Evolutionary conservation across 805 yeast genomes (phyloP).

Genomic region (Wickerhamiella australiensis): DNA sequence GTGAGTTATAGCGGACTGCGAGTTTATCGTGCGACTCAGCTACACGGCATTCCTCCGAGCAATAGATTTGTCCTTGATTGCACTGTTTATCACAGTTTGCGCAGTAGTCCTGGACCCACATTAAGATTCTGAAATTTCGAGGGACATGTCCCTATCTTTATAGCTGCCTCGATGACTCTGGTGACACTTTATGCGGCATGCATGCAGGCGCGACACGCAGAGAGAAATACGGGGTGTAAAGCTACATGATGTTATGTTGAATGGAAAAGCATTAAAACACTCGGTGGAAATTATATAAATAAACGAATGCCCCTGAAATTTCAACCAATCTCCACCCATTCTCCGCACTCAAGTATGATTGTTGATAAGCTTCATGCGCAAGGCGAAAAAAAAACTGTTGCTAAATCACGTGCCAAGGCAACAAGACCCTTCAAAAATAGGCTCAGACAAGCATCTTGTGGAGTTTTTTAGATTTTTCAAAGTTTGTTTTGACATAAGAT

Average conservation of each 20-base stretch:
- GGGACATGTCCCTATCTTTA: conserved; percentile 2
- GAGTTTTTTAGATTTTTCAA: neutral
- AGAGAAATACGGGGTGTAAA: neutral
- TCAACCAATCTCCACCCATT: too few species aligned
- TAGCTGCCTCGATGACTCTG: conserved; percentile 2
- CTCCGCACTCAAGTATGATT: neutral
- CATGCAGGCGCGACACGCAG: conserved; percentile 7
- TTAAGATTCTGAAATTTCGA: conserved; percentile 6
- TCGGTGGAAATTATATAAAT: neutral
- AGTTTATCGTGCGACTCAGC: conserved; percentile 12
- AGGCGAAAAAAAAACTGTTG: neutral
- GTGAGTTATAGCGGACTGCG: neutral
- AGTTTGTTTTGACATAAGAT: neutral
- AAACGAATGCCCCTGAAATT: neutral
- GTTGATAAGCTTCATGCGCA: conserved; percentile 1
- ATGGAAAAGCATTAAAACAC: neutral
- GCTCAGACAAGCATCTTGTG: neutral
- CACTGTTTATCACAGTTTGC: conserved; percentile 45
- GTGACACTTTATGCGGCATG: conserved; percentile 7
- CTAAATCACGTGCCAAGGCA: neutral
- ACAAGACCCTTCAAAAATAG: neutral
- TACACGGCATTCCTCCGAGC: conserved; percentile 35
- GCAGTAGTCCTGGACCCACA: conserved; percentile 44
- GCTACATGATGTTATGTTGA: neutral
- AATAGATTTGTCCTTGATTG: conserved; percentile 34